Evolutionary conservation across 805 yeast genomes (phyloP).

Genomic region (Clavispora asparagi): DNA sequence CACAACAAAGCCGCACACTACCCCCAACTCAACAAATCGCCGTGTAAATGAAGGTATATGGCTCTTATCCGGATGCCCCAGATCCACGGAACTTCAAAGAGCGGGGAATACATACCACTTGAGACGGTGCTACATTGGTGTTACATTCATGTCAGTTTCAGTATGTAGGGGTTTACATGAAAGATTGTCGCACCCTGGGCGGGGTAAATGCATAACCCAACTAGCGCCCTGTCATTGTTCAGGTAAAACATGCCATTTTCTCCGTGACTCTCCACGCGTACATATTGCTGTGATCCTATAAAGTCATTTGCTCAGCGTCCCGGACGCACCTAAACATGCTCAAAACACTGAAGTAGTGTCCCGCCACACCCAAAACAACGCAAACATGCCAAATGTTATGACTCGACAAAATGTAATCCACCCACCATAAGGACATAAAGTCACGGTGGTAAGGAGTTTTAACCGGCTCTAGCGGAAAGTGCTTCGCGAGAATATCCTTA

Average conservation of each 20-base stretch:
- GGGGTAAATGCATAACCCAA: neutral
- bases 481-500: slow-evolving; percentile 28
- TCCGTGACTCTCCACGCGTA: too few species aligned
- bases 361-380: slow-evolving; percentile 83
- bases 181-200: neutral
- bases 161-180: too few species aligned
- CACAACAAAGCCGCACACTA: too few species aligned
- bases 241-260: too few species aligned
- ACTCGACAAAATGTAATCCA: slow-evolving; percentile 66
- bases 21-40: too few species aligned
- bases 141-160: too few species aligned
- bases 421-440: slow-evolving; percentile 73
- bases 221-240: too few species aligned
- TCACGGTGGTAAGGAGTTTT: slow-evolving; percentile 31
- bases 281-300: neutral
- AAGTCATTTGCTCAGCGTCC: neutral
- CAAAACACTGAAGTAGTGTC: slow-evolving; percentile 77
- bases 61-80: too few species aligned
- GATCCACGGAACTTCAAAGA: too few species aligned
- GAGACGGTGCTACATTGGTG: too few species aligned
- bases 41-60: too few species aligned
- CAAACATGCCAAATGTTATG: slow-evolving; percentile 94
- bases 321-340: slow-evolving; percentile 49
- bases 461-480: slow-evolving; percentile 30
- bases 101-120: neutral